A percentile compares a stretch with the other conserved stretches of the same genome.
Conservation (phyloP, 495 filamentous ascomycete genomes). For the Xylaria flabelliformis region DNA sequence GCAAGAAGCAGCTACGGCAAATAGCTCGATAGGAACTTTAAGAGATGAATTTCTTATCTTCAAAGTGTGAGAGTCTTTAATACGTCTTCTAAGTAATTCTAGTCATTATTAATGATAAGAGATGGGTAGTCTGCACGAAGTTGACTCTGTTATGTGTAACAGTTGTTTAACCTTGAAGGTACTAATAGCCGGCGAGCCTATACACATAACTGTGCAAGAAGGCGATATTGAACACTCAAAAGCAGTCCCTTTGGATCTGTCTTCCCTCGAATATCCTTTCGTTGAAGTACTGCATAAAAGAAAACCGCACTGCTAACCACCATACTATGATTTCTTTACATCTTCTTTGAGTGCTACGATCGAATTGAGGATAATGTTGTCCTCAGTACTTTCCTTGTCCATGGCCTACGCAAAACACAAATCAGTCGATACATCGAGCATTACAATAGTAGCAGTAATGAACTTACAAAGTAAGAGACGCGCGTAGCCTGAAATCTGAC, state of each 20-base stretch:
- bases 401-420: not conserved
- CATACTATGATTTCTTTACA: constrained; percentile 1
- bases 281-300: not conserved
- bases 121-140: not conserved
- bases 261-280: not conserved
- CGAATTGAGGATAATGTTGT: not conserved
- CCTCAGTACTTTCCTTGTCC: constrained; percentile 3
- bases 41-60: not conserved
- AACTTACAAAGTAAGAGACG: constrained; percentile 11
- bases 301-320: not conserved
- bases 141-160: not conserved
- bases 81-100: not conserved
- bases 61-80: not conserved
- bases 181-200: not conserved
- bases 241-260: not conserved
- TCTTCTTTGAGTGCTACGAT: constrained; percentile 6
- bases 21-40: not conserved
- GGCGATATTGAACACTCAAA: too few species aligned
- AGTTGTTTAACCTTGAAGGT: not conserved
- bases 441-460: not conserved
- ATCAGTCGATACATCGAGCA: not conserved
- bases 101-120: not conserved
- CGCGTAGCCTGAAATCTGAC: not conserved
- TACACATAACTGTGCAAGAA: not conserved
- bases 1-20: not conserved